Evolutionary conservation across 768 basidiomycete species (phyloP), one percentile per base, ranked within the genome.

Genomic region (Candolleomyces eurysporus): DNA sequence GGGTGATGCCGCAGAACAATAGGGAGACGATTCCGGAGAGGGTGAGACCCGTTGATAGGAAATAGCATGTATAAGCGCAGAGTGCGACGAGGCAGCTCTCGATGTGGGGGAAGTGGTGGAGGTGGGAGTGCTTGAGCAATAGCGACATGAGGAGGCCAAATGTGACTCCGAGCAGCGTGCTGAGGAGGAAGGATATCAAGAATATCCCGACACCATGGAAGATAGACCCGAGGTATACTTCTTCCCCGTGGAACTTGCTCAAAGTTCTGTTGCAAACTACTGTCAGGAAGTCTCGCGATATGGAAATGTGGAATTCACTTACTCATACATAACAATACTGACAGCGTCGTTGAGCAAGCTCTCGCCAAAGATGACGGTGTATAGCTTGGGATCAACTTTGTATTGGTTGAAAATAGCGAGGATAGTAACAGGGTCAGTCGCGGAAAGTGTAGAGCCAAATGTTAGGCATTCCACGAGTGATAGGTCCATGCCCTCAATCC

Each of bases 281-380:
- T 31, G 42, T 22, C 3, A 50, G 56, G 17, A 42, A 26, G 9
- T 39, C 19, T 36, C 6, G 39, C 56, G 51, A 48, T 48, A 42
- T 48, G 57, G 62, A 10, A 31, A 19, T 16, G 31, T 36, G 36
- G 36, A 11, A 32, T 31, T 62, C 19, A 90, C 95, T 81, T 73
- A 98, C 95, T 99, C 97, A 75, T 98, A 98, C 92, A 99, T 95
- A 74, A 98, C 96, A 79, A 98, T 98, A 83, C 93, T 94, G 69
- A 98, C 97, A 19, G 97, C 97, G 80, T 99, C 97, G 76, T 99
- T 99, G 62, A 99, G 77, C 61, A 99, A 82, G 75, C 89, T 92
- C 75, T 98, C 97, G 30, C 97, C 97, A 69, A 98, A 99, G 65
- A 99, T 99, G 74, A 98, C 85, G 49, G 89, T 91, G 77, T 98